Evolutionary conservation across 2,329 filamentous ascomycete genomes (phyloP), one percentile per base, ranked within the genome.

Genomic region (Pyrenophora teres): DNA sequence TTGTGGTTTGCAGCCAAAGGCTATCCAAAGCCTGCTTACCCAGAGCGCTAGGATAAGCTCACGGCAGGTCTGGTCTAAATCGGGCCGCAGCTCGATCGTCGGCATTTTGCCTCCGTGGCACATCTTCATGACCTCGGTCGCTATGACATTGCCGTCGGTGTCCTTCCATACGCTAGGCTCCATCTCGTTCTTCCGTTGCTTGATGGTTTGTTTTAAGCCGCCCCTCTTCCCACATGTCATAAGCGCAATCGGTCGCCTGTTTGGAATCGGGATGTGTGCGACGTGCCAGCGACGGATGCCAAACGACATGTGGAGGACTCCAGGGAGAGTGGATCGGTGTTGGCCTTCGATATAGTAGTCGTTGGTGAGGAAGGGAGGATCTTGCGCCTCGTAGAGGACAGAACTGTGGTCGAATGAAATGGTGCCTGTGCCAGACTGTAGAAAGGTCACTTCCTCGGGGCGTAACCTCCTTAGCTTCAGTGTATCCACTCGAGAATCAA

Each of bases 1-100:
- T 3, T 52, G 54, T 21, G 39, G 32, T 18, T 25, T 39, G 9
- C 62, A 56, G 1, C 63, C 63, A 55, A 60, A 62, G 13, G 58
- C 64, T n/a, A 59, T 56, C 65, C 65, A 66, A 27, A 68, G 37
- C 42, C 63, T 49, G 27, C 57, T 50, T 4, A 61, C 59, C 65
- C 65, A 68, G 13, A 67, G 35, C 15, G 49, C 57, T 13, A 68
- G 30, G 25, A 68, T 19, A 52, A 64, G 18, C 51, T 68, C 65
- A 35, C 64, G 49, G 53, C 63, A 67, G 30, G 38, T 61, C 50
- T 65, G 54, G 46, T 64, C 63, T 32, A 68, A 33, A 7, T 52
- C 58, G 16, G 50, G 43, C 10, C 42, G 50, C 36, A 68, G 32
- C 38, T 67, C 65, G 16, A 67, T 45, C n/a, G 52, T 59, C 4